Evolutionary conservation across 1,284 basidiomycete genomes (phyloP).

Genomic region (Omphalotus olearius): DNA sequence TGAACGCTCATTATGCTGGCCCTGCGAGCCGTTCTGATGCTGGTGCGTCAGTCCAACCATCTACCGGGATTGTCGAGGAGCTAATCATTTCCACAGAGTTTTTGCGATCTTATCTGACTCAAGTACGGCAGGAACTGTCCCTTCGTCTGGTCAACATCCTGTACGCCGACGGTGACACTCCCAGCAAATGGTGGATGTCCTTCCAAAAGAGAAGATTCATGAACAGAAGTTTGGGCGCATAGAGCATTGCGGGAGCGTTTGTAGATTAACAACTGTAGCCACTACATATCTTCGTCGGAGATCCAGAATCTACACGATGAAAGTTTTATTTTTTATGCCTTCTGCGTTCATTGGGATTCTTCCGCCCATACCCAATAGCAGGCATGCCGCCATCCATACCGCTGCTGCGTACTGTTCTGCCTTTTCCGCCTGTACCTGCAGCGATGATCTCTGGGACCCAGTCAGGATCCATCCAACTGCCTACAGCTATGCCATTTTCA

Average conservation of each 20-base stretch:
- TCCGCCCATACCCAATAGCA: constrained; percentile 77
- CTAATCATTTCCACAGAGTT: constrained; percentile 51
- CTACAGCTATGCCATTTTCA: constrained; percentile 49
- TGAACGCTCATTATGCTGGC: constrained; percentile 89
- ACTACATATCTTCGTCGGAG: constrained; percentile 5
- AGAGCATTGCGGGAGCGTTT: background rate
- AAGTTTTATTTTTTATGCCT: constrained; percentile 36
- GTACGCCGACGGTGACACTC: constrained; percentile 83
- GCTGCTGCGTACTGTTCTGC: constrained; percentile 48
- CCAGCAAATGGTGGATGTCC: constrained; percentile 99
- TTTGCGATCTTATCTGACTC: constrained; percentile 87
- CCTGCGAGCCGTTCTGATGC: constrained; percentile 78
- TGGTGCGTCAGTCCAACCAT: constrained; percentile 50
- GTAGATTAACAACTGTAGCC: constrained; percentile 8
- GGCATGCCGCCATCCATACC: constrained; percentile 70
- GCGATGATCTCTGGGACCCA: constrained; percentile 88
- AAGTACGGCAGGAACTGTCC: constrained; percentile 90
- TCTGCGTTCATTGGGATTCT: constrained; percentile 81
- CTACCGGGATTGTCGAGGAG: background rate
- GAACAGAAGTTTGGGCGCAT: constrained; percentile 73
- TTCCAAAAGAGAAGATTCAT: constrained; percentile 98
- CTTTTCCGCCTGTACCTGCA: constrained; percentile 72
- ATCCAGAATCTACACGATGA: constrained; percentile 5
- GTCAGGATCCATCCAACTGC: constrained; percentile 94
- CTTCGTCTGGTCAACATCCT: constrained; percentile 83